phyloP scores from a whole-genome alignment of 1,284 basidiomycete species.

The Apiotrichum laibachii region DNA sequence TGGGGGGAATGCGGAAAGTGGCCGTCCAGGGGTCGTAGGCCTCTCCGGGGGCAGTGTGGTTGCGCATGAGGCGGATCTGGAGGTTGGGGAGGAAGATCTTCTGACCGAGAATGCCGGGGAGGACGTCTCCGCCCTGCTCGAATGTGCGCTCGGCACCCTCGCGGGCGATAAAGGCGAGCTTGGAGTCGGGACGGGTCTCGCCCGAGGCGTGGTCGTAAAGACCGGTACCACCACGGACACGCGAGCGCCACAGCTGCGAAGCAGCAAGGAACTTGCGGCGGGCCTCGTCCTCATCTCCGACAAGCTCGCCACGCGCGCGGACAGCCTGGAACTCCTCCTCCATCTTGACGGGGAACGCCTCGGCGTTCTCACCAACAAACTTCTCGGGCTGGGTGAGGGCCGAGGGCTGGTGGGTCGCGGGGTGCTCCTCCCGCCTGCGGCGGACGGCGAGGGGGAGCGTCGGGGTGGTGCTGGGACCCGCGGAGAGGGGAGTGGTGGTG shows the following conservation, averaged over 20 bases:
- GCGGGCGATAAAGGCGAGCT: slow-evolving; percentile 12
- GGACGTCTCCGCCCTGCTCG: neutral
- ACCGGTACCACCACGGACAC: slow-evolving; percentile 34
- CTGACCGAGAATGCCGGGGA: slow-evolving; percentile 64
- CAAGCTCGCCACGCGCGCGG: slow-evolving; percentile 27
- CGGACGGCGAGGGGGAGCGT: slow-evolving; percentile 40
- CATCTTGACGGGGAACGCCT: slow-evolving; percentile 32
- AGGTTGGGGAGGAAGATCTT: slow-evolving; percentile 86
- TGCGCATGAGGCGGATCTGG: slow-evolving; percentile 76
- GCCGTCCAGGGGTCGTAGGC: slow-evolving; percentile 92
- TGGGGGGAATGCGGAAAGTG: slow-evolving; percentile 79
- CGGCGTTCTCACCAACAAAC: slow-evolving; percentile 18
- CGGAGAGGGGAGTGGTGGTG: slow-evolving; percentile 17
- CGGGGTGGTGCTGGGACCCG: slow-evolving; percentile 19
- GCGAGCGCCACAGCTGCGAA: slow-evolving; percentile 35
- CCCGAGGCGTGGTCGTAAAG: slow-evolving; percentile 1
- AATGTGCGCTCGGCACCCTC: slow-evolving; percentile 9
- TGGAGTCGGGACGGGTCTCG: slow-evolving; percentile 6
- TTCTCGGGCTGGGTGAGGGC: slow-evolving; percentile 24
- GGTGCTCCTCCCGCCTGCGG: slow-evolving; percentile 29
- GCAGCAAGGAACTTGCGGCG: slow-evolving; percentile 38
- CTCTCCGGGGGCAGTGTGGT: slow-evolving; percentile 70
- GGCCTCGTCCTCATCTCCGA: slow-evolving; percentile 35
- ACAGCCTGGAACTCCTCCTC: slow-evolving; percentile 42
- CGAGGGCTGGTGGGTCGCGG: slow-evolving; percentile 18